These are phyloP conservation scores for Piloderma croceum DNA, from an alignment of 768 basidiomycete genomes.

Conservation along the genomic window DNA sequence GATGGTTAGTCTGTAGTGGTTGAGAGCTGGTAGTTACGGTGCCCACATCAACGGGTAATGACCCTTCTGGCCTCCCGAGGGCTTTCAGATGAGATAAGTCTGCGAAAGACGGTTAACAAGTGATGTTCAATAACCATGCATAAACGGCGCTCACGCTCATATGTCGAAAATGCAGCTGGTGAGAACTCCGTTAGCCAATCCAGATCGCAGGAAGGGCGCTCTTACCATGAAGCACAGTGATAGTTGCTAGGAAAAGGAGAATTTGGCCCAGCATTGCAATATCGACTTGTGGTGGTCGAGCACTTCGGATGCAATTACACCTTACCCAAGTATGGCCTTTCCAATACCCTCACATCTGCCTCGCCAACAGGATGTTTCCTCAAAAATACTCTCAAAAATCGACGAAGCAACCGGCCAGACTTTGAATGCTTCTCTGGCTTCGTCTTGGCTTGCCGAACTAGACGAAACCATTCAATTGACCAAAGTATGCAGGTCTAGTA, in stretches of 20 bases:
- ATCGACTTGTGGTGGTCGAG: neutral
- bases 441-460: slow-evolving; percentile 68
- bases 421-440: slow-evolving; percentile 54
- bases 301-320: no score
- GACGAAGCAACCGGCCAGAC: slow-evolving; percentile 55
- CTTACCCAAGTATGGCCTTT: slow-evolving; percentile 55
- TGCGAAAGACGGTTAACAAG: slow-evolving; percentile 23
- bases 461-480: slow-evolving; percentile 65
- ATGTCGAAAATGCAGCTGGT: slow-evolving; percentile 73
- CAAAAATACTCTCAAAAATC: slow-evolving; percentile 63
- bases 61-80: slow-evolving; percentile 62
- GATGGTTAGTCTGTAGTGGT: slow-evolving; percentile 1
- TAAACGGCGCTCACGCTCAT: slow-evolving; percentile 52
- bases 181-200: slow-evolving; percentile 3
- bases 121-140: neutral
- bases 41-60: slow-evolving; percentile 59
- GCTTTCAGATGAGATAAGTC: slow-evolving; percentile 76
- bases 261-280: slow-evolving; percentile 41
- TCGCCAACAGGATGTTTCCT: slow-evolving; percentile 64
- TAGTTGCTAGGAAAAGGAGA: slow-evolving; percentile 40
- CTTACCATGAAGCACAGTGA: slow-evolving; percentile 53
- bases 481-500: slow-evolving; percentile 44
- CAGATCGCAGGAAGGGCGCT: slow-evolving; percentile 1
- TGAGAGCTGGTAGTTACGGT: neutral
- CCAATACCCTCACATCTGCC: slow-evolving; percentile 68